phyloP scores from a whole-genome alignment of 441 rosid genomes.

The Melianthus villosus region DNA sequence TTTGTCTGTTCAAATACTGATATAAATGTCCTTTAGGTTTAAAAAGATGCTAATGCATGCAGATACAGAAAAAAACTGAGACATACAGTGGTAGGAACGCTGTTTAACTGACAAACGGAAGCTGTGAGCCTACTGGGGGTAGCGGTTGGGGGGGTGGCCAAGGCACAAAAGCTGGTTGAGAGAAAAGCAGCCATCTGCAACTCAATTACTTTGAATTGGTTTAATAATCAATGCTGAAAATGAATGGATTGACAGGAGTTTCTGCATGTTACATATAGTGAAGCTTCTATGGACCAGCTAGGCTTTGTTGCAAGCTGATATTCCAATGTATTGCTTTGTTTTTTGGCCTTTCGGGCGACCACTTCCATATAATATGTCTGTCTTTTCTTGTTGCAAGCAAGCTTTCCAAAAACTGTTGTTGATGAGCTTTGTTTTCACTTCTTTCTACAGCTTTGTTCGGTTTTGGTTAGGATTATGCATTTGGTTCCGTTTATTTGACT shows the following conservation, averaged over 20 bases:
- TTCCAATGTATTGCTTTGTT: conserved; percentile 16
- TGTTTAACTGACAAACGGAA: conserved; percentile 10
- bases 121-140: conserved; percentile 7
- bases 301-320: conserved; percentile 9
- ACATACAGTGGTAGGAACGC: conserved; percentile 20
- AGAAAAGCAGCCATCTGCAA: conserved; percentile 23
- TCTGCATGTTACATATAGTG: neutral
- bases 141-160: conserved; percentile 11
- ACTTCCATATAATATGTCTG: conserved; percentile 11
- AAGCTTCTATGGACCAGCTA: neutral
- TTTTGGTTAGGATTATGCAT: too few species aligned
- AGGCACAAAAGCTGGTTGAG: conserved; percentile 14
- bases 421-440: too few species aligned
- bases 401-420: too few species aligned
- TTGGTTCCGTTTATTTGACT: too few species aligned
- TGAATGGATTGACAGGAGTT: neutral
- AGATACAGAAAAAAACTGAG: neutral
- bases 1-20: too few species aligned
- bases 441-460: too few species aligned
- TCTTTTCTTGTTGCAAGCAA: too few species aligned
- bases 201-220: neutral
- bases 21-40: too few species aligned
- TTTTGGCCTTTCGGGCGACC: conserved; percentile 17
- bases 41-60: too few species aligned
- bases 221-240: neutral